A percentile compares a stretch with the other conserved stretches of the same genome.
Conservation (phyloP, 2,329 filamentous ascomycete species). For the Fusarium camptoceras region DNA sequence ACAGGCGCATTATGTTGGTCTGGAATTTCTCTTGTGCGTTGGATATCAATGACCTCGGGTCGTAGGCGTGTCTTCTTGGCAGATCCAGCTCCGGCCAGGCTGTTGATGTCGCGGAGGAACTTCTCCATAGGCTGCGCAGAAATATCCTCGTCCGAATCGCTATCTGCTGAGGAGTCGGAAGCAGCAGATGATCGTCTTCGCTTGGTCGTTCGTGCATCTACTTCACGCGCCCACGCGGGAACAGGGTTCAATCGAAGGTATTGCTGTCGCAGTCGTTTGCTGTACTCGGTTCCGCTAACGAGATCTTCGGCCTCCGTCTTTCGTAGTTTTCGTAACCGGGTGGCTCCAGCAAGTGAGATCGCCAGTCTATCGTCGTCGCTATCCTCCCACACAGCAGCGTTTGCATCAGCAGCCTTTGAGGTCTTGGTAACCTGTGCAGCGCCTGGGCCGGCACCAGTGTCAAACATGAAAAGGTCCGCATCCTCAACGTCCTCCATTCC, state of each 20-base stretch:
- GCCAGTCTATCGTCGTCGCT: slow-evolving; percentile 92
- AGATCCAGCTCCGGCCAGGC: slow-evolving; percentile 67
- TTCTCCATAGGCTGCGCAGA: slow-evolving; percentile 81
- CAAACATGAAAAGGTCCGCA: slow-evolving; percentile 86
- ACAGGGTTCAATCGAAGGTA: slow-evolving; percentile 71
- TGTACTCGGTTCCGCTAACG: slow-evolving; percentile 88
- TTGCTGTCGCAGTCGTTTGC: slow-evolving; percentile 81
- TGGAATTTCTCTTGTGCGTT: slow-evolving; percentile 86
- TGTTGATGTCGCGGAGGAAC: slow-evolving; percentile 79
- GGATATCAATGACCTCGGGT: slow-evolving; percentile 90
- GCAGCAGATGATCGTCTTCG: slow-evolving; percentile 64
- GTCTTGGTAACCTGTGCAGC: slow-evolving; percentile 50
- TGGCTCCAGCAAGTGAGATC: slow-evolving; percentile 82
- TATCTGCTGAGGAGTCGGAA: slow-evolving; percentile 64
- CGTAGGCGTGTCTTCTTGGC: slow-evolving; percentile 77
- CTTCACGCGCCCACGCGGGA: slow-evolving; percentile 69
- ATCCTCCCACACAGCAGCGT: slow-evolving; percentile 84
- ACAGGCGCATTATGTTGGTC: slow-evolving; percentile 83
- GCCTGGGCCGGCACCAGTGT: slow-evolving; percentile 67
- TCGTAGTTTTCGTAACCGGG: slow-evolving; percentile 84
- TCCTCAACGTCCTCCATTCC: slow-evolving; percentile 76
- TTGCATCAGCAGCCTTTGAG: slow-evolving; percentile 45
- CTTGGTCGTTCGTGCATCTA: slow-evolving; percentile 63
- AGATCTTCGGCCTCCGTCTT: slow-evolving; percentile 85
- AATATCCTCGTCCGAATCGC: slow-evolving; percentile 69